Base-by-base conservation (phyloP, 176 grass and related monocot genomes). In the Alloteropsis semialata region DNA sequence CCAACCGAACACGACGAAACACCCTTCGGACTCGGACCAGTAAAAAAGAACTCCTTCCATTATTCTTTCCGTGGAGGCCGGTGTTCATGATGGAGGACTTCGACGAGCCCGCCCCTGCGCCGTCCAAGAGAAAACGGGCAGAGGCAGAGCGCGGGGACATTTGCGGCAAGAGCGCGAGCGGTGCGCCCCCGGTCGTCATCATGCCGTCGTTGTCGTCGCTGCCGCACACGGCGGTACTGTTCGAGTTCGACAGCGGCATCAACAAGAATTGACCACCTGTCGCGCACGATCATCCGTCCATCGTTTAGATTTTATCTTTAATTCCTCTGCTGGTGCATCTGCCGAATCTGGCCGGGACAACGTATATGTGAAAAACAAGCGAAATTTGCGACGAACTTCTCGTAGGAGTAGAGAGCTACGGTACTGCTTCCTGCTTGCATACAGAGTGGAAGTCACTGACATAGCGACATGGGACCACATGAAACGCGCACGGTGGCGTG, bases 71-170 rank as follows among this genome's bases (percentile, higher is more conserved):
- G 62, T 88, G 81, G 87, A 65, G 49, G 59, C 68, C 81, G 18
- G n/a, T 1, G 17, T 84, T 88, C 87, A 80, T 30, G 81, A 57
- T 79, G 81, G 87, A 88, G 68, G 87, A 88, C 81, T 88, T 88
- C 38, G 57, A 65, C 67, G 28, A 27, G 27, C 39, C 70, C 17
- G 6, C 55, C 28, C 1, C 55, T 25, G 0, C 75, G 57, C 5
- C 39, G 41, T 10, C 42, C 69, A 44, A 54, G 57, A 4, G 3
- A 56, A 57, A 29, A 22, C 33, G 2, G 32, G 12, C n/a, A 9
- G 78, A 10, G 1, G 39, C 8, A n/a, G n/a, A n/a, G n/a, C n/a
- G n/a, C n/a, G n/a, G n/a, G n/a, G n/a, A n/a, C n/a, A n/a, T n/a
- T n/a, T n/a, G n/a, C 19, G 69, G 5, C 7, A 25, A 19, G 12